phyloP scores from a whole-genome alignment of 2,329 filamentous ascomycete genomes.

The Ampelomyces quisqualis region DNA sequence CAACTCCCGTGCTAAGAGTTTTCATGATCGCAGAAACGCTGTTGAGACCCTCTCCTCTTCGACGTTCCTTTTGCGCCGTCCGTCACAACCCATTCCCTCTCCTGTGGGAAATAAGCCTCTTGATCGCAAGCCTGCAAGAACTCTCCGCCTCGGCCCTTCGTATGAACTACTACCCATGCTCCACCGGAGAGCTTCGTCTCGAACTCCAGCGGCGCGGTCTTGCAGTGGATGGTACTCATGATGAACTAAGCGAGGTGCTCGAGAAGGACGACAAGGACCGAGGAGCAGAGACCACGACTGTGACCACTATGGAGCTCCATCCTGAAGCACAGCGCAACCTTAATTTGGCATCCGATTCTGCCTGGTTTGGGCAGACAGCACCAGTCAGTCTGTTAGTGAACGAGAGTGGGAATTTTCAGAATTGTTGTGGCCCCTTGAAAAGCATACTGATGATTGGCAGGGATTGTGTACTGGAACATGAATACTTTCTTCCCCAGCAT shows the following conservation, averaged over 20 bases:
- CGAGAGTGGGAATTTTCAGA: slow-evolving; percentile 17
- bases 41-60: no score
- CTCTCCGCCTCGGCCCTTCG: neutral
- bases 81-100: no score
- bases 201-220: slow-evolving; percentile 22
- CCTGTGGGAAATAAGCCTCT: no score
- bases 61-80: no score
- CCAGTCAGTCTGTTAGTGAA: slow-evolving; percentile 15
- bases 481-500: slow-evolving; percentile 34
- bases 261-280: slow-evolving; percentile 18
- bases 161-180: slow-evolving; percentile 32
- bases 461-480: slow-evolving; percentile 29
- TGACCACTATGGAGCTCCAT: slow-evolving; percentile 11
- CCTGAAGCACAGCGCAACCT: slow-evolving; percentile 2
- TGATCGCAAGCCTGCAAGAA: no score
- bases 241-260: slow-evolving; percentile 25
- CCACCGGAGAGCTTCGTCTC: slow-evolving; percentile 12
- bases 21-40: no score
- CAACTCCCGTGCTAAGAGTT: no score
- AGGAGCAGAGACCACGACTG: slow-evolving; percentile 23
- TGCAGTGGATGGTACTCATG: slow-evolving; percentile 9
- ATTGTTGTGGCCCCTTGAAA: neutral
- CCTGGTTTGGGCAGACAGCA: slow-evolving; percentile 13
- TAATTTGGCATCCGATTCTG: slow-evolving; percentile 7
- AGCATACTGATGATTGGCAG: slow-evolving; percentile 15